These are phyloP conservation scores for Lophiotrema nucula DNA, from an alignment of 495 filamentous ascomycete genomes.

Conservation along the genomic window DNA sequence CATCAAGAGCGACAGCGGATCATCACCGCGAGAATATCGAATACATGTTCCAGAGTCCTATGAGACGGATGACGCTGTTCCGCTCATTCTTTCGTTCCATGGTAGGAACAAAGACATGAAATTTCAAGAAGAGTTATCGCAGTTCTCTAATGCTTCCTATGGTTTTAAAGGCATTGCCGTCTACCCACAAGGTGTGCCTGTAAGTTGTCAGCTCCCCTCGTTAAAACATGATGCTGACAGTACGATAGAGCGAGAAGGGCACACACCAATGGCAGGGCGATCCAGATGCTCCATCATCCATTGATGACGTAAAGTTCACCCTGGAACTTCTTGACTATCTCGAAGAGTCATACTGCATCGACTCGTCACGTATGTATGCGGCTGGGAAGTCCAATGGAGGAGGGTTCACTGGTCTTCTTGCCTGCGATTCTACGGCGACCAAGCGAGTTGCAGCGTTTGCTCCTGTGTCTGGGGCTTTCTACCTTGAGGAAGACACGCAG, in stretches of 20 bases:
- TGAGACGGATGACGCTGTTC: constrained; percentile 12
- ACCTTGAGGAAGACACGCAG: constrained; percentile 22
- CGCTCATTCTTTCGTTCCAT: constrained; percentile 30
- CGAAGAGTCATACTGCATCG: constrained; percentile 50
- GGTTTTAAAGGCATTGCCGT: constrained; percentile 23
- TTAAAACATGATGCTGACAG: not conserved
- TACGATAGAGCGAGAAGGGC: constrained; percentile 1
- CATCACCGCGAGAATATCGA: constrained; percentile 13
- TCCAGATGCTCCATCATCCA: constrained; percentile 2
- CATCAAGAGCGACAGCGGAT: constrained; percentile 19
- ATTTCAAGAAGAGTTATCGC: constrained; percentile 14
- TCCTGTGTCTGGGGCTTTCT: constrained; percentile 48
- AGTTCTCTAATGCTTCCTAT: constrained; percentile 21
- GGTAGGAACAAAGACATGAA: constrained; percentile 15
- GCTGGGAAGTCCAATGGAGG: constrained; percentile 62
- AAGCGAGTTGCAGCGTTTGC: constrained; percentile 49
- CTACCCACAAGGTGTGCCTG: constrained; percentile 22
- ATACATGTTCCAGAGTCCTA: constrained; percentile 24
- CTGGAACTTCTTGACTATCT: constrained; percentile 50
- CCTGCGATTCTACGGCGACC: constrained; percentile 47
- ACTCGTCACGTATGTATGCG: constrained; percentile 53
- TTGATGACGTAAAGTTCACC: constrained; percentile 35
- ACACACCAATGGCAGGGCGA: constrained; percentile 25
- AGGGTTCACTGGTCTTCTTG: constrained; percentile 54
- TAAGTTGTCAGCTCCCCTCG: not conserved